Conservation (phyloP, 257 asterid genomes). For the Coffea eugenioides region DNA sequence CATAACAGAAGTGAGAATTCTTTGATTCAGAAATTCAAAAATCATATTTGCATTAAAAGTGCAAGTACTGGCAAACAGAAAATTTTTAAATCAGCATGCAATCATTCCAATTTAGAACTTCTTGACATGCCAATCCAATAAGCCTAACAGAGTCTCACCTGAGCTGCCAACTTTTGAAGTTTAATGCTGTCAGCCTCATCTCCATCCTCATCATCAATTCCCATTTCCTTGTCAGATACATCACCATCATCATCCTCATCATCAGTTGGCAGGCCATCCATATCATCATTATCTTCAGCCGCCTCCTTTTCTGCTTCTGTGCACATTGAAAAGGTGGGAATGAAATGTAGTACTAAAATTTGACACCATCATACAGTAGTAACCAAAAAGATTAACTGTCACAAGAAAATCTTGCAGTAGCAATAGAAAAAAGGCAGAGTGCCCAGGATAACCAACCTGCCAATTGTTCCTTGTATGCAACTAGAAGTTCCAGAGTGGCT, state of each 20-base stretch:
- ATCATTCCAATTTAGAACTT: not conserved
- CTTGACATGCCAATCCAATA: not conserved
- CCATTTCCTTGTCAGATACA: conserved; percentile 92
- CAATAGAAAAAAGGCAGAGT: conserved; percentile 1
- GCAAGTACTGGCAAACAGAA: not conserved
- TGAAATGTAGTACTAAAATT: not conserved
- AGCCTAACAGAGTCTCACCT: conserved; percentile 43
- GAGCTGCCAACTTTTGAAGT: conserved; percentile 89
- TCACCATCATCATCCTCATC: conserved; percentile 73
- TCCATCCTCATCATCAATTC: conserved; percentile 83
- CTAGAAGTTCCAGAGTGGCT: conserved; percentile 85
- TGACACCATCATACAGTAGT: not conserved
- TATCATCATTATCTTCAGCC: conserved; percentile 71
- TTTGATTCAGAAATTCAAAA: not conserved
- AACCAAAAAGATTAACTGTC: not conserved
- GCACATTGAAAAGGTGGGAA: conserved; percentile 2
- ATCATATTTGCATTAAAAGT: not conserved
- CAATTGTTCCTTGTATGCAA: conserved; percentile 92
- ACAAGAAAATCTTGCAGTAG: too few species aligned
- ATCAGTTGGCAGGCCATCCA: conserved; percentile 72
- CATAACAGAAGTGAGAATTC: not conserved
- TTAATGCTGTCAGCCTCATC: conserved; percentile 73
- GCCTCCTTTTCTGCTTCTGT: conserved; percentile 82
- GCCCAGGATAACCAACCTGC: conserved; percentile 51
- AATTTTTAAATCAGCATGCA: not conserved